Conservation (phyloP, 495 filamentous ascomycete species). For the Massariosphaeria phaeospora region DNA sequence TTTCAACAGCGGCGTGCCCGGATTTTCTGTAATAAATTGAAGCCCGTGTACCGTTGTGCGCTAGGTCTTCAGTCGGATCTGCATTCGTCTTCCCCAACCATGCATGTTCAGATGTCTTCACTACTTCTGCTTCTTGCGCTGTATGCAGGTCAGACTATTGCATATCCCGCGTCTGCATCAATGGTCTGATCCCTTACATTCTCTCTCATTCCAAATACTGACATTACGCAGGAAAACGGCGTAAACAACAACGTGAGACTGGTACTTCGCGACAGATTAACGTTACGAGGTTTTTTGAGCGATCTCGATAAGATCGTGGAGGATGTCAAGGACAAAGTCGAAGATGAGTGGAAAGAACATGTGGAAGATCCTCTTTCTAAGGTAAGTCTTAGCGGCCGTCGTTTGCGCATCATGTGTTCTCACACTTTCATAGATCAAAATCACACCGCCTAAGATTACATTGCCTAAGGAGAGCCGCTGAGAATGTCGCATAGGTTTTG, state of each 20-base stretch:
- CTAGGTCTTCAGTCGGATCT: too few relatives aligned
- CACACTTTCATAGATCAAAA: not conserved
- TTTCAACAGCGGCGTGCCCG: too few relatives aligned
- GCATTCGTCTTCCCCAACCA: too few relatives aligned
- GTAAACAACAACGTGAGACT: too few relatives aligned
- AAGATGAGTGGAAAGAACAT: not conserved
- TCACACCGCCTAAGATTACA: not conserved
- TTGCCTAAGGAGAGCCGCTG: too few relatives aligned
- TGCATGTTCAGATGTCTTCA: too few relatives aligned
- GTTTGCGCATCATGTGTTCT: not conserved
- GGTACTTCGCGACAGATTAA: too few relatives aligned
- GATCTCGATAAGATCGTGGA: not conserved
- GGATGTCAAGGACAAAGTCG: not conserved
- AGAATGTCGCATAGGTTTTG: too few relatives aligned
- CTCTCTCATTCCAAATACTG: not conserved
- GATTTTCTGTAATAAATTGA: too few relatives aligned
- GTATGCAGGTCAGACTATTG: not conserved
- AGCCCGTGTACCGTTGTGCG: too few relatives aligned
- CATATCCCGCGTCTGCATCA: too few relatives aligned
- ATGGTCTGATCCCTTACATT: too few relatives aligned
- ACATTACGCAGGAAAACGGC: not conserved
- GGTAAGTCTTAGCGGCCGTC: not conserved
- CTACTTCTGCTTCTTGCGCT: not conserved
- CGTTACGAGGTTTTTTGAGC: not conserved
- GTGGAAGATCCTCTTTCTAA: not conserved